These are phyloP conservation scores for Gonapodya sp. DNA, from an alignment of 192 early-diverging fungal genomes.

Conservation along the genomic window DNA sequence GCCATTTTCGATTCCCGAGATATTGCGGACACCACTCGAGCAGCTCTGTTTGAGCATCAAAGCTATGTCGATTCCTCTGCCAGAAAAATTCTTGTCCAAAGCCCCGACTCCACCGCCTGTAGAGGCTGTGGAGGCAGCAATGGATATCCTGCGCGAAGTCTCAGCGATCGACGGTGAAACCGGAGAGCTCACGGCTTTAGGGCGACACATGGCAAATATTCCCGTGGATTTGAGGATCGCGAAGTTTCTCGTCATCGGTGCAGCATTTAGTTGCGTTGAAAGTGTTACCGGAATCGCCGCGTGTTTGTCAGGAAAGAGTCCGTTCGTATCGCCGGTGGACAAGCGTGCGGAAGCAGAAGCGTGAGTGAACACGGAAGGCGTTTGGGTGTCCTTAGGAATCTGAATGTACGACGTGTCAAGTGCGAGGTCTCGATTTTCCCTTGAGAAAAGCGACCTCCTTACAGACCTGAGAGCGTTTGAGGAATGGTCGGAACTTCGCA, in stretches of 20 bases:
- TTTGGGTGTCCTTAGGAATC: background rate
- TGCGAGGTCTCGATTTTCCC: slow-evolving; percentile 23
- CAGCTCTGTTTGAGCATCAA: slow-evolving; percentile 15
- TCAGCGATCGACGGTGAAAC: background rate
- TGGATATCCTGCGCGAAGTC: background rate
- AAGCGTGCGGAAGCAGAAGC: slow-evolving; percentile 29
- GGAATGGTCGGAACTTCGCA: slow-evolving; percentile 28
- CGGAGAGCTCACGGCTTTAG: slow-evolving; percentile 12
- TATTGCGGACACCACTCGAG: slow-evolving; percentile 14
- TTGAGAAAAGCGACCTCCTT: slow-evolving; percentile 27
- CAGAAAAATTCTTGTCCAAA: background rate
- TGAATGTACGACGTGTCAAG: background rate
- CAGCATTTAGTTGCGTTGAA: slow-evolving; percentile 38
- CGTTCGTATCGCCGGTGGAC: slow-evolving; percentile 41
- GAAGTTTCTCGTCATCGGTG: slow-evolving; percentile 33
- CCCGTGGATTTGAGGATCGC: slow-evolving; percentile 18
- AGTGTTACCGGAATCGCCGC: slow-evolving; percentile 37
- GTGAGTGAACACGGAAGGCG: background rate
- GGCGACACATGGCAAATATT: slow-evolving; percentile 6
- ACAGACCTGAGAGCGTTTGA: slow-evolving; percentile 34
- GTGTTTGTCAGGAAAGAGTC: slow-evolving; percentile 27
- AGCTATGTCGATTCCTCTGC: slow-evolving; percentile 9
- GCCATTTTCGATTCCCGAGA: slow-evolving; percentile 6
- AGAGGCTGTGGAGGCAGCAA: background rate
- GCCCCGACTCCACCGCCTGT: slow-evolving; percentile 7